Evolutionary conservation across 78 protist genomes (phyloP), one percentile per base, ranked within the genome.

Genomic region (Capsaspora owczarzaki): DNA sequence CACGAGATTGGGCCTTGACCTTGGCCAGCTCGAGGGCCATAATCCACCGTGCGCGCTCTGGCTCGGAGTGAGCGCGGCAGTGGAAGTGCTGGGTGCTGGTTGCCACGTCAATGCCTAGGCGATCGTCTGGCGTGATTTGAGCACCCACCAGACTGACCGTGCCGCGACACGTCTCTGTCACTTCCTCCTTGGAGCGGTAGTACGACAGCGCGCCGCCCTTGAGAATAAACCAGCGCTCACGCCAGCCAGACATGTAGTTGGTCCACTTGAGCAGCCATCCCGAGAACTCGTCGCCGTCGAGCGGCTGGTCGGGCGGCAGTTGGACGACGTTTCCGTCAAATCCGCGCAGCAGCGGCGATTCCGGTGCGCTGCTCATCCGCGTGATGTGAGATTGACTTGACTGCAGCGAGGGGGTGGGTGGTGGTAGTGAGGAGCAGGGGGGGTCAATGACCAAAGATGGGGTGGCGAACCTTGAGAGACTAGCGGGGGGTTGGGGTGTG

Each of bases 221-320:
- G 60, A 79, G 78, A 10, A 81, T 70, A 81, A 70, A 81, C 51
- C 2, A 14, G 42, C 82, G 31, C 74, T 35, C 60, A 42, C 60
- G 31, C 37, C 5, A 20, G 3, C 86, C 86, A 37, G 35, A 37
- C 76, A 82, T 68, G 42, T 76, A 82, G 86, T 82, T 82, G 5
- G 86, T 82, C 86, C 86, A 82, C 68, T 82, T 82, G 40, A 42
- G 74, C 44, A 82, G 66, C 42, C 22, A 43, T 6, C 86, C 81
- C 16, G 6, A 8, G 43, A 63, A 63, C n/a, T 4, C 35, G 33
- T 56, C 66, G n/a, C 25, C 66, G 4, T 56, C 66, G 56, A n/a
- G n/a, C n/a, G n/a, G n/a, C n/a, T n/a, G n/a, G n/a, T n/a, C n/a
- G n/a, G n/a, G n/a, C n/a, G n/a, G n/a, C n/a, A n/a, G n/a, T n/a